phyloP scores from a whole-genome alignment of 2,329 filamentous ascomycete genomes.

The Fusarium sp. region DNA sequence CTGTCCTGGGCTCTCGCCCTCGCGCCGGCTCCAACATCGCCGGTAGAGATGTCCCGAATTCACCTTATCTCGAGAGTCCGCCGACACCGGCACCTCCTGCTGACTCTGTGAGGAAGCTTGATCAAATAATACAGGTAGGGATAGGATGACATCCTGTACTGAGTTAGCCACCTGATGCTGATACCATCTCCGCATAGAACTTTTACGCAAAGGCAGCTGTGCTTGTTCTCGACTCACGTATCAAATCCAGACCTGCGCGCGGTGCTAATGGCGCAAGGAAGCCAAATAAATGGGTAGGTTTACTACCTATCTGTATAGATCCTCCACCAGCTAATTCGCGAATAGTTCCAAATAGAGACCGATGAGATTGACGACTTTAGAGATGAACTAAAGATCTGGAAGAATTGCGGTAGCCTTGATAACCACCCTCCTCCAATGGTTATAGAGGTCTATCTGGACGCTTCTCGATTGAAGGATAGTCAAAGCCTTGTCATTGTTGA shows the following conservation, averaged over 20 bases:
- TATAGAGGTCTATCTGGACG: slow-evolving; percentile 91
- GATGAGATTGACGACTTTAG: slow-evolving; percentile 90
- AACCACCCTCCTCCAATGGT: slow-evolving; percentile 84
- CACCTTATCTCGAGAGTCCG: slow-evolving; percentile 61
- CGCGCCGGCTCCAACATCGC: slow-evolving; percentile 58
- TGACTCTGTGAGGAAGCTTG: slow-evolving; percentile 82
- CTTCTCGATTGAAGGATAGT: slow-evolving; percentile 79
- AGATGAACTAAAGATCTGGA: slow-evolving; percentile 86
- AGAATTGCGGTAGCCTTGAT: slow-evolving; percentile 78
- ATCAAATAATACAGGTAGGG: slow-evolving; percentile 89
- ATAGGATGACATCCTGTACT: neutral
- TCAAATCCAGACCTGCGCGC: slow-evolving; percentile 69
- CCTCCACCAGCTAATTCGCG: slow-evolving; percentile 22
- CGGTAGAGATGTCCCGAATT: slow-evolving; percentile 55
- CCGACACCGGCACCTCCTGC: slow-evolving; percentile 63
- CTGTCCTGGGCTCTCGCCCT: slow-evolving; percentile 52
- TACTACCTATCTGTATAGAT: neutral
- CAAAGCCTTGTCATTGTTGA: slow-evolving; percentile 90
- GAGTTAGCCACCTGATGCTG: slow-evolving; percentile 6
- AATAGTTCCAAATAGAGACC: slow-evolving; percentile 92
- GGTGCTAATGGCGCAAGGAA: slow-evolving; percentile 61
- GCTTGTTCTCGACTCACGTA: slow-evolving; percentile 83
- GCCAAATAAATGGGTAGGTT: slow-evolving; percentile 87
- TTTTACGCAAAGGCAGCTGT: slow-evolving; percentile 90
- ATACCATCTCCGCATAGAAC: slow-evolving; percentile 69